phyloP scores from a whole-genome alignment of 2,329 filamentous ascomycete genomes.

The Fusarium verticillioides region DNA sequence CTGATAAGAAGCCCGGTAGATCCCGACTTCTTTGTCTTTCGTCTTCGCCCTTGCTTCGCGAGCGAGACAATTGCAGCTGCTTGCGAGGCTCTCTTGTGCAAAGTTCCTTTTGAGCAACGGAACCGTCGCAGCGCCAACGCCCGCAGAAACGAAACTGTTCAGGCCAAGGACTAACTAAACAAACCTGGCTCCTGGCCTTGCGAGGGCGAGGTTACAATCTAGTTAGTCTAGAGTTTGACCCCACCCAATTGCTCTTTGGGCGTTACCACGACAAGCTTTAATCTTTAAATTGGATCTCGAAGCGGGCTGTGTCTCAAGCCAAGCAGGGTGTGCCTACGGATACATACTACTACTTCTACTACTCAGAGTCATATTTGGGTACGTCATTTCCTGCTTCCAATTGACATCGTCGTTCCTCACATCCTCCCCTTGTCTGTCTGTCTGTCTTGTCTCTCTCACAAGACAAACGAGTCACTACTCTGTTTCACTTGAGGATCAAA shows the following conservation, averaged over 20 bases:
- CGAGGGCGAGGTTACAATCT: background rate
- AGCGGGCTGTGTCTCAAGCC: constrained; percentile 29
- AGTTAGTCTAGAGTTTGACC: background rate
- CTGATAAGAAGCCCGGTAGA: constrained; percentile 1
- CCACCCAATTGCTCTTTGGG: constrained; percentile 16
- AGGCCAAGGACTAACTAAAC: constrained; percentile 15
- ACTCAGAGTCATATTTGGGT: constrained; percentile 1
- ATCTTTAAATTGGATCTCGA: constrained; percentile 27
- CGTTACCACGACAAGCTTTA: constrained; percentile 22
- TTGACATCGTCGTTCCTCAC: constrained; percentile 22
- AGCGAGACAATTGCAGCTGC: background rate
- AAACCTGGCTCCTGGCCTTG: constrained; percentile 1
- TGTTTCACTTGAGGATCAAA: constrained; percentile 1
- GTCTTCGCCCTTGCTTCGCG: background rate
- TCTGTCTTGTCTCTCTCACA: constrained; percentile 1
- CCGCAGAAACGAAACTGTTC: constrained; percentile 13
- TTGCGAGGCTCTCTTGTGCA: background rate
- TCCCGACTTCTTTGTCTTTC: background rate
- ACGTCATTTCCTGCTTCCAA: constrained; percentile 1
- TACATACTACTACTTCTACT: no score
- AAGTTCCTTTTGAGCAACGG: background rate
- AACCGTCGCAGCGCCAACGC: constrained; percentile 17
- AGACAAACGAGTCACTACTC: background rate
- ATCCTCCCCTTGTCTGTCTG: background rate
- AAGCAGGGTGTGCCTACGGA: constrained; percentile 7